Base-by-base conservation (phyloP, 768 basidiomycete species). In the Mycena albidolilacea region DNA sequence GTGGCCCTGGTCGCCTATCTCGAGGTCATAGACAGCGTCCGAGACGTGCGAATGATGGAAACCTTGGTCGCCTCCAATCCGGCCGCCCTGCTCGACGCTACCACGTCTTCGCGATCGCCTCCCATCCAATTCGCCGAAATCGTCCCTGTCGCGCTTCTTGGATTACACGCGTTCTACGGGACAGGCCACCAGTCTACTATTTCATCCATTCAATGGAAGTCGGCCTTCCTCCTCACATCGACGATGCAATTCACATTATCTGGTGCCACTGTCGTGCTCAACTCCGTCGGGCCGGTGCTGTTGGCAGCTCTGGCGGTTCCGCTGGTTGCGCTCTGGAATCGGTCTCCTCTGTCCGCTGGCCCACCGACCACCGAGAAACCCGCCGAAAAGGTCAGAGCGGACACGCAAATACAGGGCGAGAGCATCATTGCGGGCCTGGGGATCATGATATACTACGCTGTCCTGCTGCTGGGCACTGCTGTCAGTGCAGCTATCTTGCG, bases 181-280 rank as follows among this genome's bases (percentile, higher is more conserved):
- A 98, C 97, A 0, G 97, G 98, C 2, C 98, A 99, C 78, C 97
- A 99, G 82, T 88, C 96, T 1, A 92, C 92, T 4, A 86, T 99
- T 48, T 89, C 95, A 1, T 93, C 95, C 3, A 89, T 99, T 54
- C 97, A 99, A 76, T 99, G 97, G 98, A 98, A 98, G 81, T 84
- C 93, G 1, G 97, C 94, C 8, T 99, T 99, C 82, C 80, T 98
- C 38, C 87, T 99, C 67, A 89, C 91, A 2, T 84, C 89, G 4
- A 90, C 87, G 0, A 84, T 96, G 55, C 85, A 82, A 12, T 96
- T 95, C 79, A 92, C 93, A 0, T 89, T 90, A 77, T 92, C 97
- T 0, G 92, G 92, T 0, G 57, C 94, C 2, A 91, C 95, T 35
- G 92, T 96, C 7, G 80, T 89, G 3, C 81, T 93, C 71, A 99